Percentiles rank a stretch among this genome's conserved stretches.
phyloP scores from a whole-genome alignment of 805 yeast genomes.

The Wickerhamiella cacticola region DNA sequence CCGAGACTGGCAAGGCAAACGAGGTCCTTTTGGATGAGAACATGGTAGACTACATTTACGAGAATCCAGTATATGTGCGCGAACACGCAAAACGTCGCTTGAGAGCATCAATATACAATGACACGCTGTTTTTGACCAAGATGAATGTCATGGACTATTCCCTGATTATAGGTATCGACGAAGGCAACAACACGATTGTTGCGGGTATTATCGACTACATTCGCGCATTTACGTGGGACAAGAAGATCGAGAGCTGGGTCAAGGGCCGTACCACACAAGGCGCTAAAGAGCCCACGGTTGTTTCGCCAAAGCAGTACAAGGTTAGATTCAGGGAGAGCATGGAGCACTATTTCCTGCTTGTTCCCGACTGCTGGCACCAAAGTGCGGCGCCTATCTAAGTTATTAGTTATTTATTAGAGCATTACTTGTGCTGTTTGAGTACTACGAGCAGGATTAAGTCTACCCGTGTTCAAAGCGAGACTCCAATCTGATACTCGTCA shows the following conservation, averaged over 20 bases:
- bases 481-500: no score
- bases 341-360: conserved; percentile 91
- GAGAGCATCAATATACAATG: conserved; percentile 88
- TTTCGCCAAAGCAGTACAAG: conserved; percentile 92
- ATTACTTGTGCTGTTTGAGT: no score
- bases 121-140: conserved; percentile 82
- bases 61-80: conserved; percentile 85
- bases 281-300: conserved; percentile 90
- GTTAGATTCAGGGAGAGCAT: conserved; percentile 92
- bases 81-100: conserved; percentile 80
- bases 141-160: conserved; percentile 99
- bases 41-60: conserved; percentile 96
- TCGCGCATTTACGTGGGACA: conserved; percentile 97
- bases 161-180: conserved; percentile 82
- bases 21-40: conserved; percentile 93
- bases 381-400: not conserved
- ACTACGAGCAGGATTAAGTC: no score
- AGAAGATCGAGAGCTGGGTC: conserved; percentile 96
- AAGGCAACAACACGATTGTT: conserved; percentile 46
- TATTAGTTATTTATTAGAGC: not conserved
- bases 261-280: conserved; percentile 83
- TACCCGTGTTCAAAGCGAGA: no score
- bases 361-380: conserved; percentile 50
- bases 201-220: conserved; percentile 93
- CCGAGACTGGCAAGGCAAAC: conserved; percentile 89